Percentiles rank a stretch among this genome's conserved stretches.
These are phyloP conservation scores for Laguncularia racemosa DNA, from an alignment of 345 rosid genomes.

Conservation along the genomic window DNA sequence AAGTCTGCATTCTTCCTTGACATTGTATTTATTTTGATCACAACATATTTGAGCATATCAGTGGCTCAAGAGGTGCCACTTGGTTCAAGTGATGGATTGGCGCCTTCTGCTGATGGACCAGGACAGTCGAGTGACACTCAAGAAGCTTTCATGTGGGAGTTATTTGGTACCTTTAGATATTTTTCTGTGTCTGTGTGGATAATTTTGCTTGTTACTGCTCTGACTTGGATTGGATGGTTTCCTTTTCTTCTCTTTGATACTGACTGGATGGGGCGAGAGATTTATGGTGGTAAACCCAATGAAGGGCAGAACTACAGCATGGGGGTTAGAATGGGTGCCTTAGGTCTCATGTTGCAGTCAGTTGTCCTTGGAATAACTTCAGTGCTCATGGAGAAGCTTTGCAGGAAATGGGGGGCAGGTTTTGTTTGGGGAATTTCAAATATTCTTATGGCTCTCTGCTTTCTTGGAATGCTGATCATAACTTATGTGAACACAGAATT, in stretches of 20 bases:
- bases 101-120: conserved; percentile 24
- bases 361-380: conserved; percentile 88
- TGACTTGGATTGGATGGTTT: conserved; percentile 94
- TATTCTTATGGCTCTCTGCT: conserved; percentile 79
- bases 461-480: conserved; percentile 65
- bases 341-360: conserved; percentile 90
- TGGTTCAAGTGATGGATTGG: conserved; percentile 22
- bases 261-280: conserved; percentile 98
- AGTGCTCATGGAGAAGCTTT: conserved; percentile 85
- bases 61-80: conserved; percentile 68
- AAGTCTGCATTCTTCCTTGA: conserved; percentile 91
- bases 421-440: conserved; percentile 85
- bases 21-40: conserved; percentile 50
- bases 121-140: conserved; percentile 40
- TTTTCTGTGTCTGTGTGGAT: conserved; percentile 68
- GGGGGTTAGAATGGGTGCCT: conserved; percentile 90
- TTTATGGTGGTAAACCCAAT: conserved; percentile 80
- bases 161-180: conserved; percentile 80
- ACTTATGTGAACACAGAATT: conserved; percentile 48
- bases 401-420: conserved; percentile 96
- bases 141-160: conserved; percentile 91
- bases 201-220: conserved; percentile 68
- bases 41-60: conserved; percentile 54
- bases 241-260: conserved; percentile 91
- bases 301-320: conserved; percentile 48